Conservation (phyloP, 2,329 filamentous ascomycete genomes). For the Ceratocystis diversiconidia region DNA sequence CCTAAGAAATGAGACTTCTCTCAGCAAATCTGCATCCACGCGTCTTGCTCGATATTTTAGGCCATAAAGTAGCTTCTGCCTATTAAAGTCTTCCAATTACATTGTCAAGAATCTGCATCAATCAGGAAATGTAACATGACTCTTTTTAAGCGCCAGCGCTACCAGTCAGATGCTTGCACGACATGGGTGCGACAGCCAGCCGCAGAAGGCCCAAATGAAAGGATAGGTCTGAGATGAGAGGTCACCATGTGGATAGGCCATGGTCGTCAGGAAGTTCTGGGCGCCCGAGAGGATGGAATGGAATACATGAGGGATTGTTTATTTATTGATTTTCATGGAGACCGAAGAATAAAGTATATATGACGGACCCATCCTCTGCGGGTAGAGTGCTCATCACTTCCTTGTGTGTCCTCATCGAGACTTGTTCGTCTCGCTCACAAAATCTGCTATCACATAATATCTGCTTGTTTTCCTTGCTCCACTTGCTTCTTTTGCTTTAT, state of each 20-base stretch:
- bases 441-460: constrained; percentile 1
- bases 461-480: not conserved
- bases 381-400: not conserved
- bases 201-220: not conserved
- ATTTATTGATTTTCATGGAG: not conserved
- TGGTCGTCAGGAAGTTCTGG: not conserved
- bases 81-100: not conserved
- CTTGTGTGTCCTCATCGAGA: not conserved
- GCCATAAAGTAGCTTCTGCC: not conserved
- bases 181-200: constrained; percentile 2
- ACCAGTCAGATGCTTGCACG: not conserved
- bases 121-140: not conserved
- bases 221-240: not conserved
- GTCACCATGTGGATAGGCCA: not conserved
- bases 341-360: constrained; percentile 3
- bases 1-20: not conserved
- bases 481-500: not conserved
- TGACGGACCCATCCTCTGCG: not conserved
- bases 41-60: not conserved
- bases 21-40: not conserved
- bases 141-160: constrained; percentile 6
- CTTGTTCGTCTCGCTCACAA: not conserved
- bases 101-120: not conserved
- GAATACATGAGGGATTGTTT: not conserved
- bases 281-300: not conserved